These are phyloP conservation scores for Lentinula raphanica DNA, from an alignment of 768 basidiomycete species.

Conservation along the genomic window DNA sequence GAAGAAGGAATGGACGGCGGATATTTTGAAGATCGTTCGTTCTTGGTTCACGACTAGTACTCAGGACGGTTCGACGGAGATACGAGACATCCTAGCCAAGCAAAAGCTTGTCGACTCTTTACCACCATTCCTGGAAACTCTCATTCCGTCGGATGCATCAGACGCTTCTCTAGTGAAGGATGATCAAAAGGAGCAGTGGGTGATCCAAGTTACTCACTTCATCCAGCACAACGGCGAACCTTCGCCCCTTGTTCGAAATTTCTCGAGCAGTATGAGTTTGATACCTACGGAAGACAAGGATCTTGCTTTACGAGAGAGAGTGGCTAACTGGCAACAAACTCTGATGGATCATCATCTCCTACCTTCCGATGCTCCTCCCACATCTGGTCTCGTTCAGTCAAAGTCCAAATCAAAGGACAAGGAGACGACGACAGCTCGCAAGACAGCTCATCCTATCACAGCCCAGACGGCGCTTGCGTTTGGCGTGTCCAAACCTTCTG, in stretches of 20 bases:
- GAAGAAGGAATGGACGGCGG: slow-evolving; percentile 1
- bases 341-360: not conserved
- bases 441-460: not conserved
- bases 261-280: not conserved
- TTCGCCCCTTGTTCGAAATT: not conserved
- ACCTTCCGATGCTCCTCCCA: not conserved
- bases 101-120: not conserved
- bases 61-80: not conserved
- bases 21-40: not conserved
- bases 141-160: not conserved
- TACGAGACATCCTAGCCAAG: not conserved
- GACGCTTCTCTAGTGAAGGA: not conserved
- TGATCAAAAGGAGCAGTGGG: slow-evolving; percentile 4
- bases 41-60: not conserved
- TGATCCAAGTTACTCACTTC: not conserved
- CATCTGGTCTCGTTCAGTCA: not conserved
- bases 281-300: not conserved
- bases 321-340: not conserved
- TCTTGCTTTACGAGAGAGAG: not conserved
- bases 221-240: not conserved
- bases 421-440: not conserved
- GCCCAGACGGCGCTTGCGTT: not conserved
- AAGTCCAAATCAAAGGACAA: not conserved
- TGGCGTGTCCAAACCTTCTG: not conserved
- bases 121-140: not conserved